A percentile compares a stretch with the other conserved stretches of the same genome.
These are phyloP conservation scores for Geotrichum siamense DNA, from an alignment of 1,139 yeast genomes.

Conservation along the genomic window DNA sequence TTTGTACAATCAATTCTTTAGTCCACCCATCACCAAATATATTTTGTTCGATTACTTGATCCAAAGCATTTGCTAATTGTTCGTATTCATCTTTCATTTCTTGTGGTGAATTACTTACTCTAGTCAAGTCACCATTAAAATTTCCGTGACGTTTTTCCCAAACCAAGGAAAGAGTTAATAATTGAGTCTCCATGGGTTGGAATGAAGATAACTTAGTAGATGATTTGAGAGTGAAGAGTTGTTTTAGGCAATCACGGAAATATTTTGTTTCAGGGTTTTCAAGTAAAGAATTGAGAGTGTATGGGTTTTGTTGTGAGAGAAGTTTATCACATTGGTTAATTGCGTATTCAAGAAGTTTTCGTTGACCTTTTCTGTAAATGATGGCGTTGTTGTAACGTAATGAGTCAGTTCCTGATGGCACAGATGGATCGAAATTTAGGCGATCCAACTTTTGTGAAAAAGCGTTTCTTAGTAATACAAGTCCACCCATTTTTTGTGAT, in stretches of 20 bases:
- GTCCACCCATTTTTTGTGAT: slow-evolving; percentile 3
- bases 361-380: slow-evolving; percentile 8
- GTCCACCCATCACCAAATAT: slow-evolving; percentile 7
- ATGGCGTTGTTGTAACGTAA: slow-evolving; percentile 2
- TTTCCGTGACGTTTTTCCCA: slow-evolving; percentile 3
- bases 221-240: not conserved
- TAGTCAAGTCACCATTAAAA: not conserved
- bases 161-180: not conserved
- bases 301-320: not conserved
- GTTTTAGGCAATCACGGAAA: not conserved
- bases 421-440: not conserved
- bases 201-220: not conserved
- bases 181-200: slow-evolving; percentile 1
- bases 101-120: not conserved
- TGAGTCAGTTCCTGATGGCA: not conserved
- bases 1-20: not conserved
- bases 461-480: slow-evolving; percentile 5
- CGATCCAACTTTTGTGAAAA: slow-evolving; percentile 5
- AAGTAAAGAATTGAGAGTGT: not conserved
- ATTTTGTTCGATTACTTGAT: not conserved
- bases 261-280: not conserved
- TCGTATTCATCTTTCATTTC: slow-evolving; percentile 2
- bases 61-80: slow-evolving; percentile 3
- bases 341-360: not conserved
- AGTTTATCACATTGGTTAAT: not conserved